Base-by-base conservation (phyloP, 768 basidiomycete species). In the Phlegmacium glaucopus region DNA sequence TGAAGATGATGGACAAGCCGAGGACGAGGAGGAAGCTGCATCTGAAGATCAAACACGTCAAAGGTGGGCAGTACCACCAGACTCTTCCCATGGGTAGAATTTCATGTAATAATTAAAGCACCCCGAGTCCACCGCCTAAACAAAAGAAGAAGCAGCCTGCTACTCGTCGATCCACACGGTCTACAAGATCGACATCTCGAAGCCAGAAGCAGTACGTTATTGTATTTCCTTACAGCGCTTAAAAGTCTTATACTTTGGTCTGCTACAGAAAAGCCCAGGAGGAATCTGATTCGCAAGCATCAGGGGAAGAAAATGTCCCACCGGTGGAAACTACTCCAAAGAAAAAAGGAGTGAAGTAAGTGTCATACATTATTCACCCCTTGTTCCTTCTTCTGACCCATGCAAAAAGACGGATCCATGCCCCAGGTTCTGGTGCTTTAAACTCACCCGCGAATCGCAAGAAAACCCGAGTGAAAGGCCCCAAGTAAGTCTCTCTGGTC, bases 321-420 rank as follows among this genome's bases (percentile, higher is more conserved):
- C 55, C 63, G 34, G 53, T 52, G 27, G 45, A 52, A 36, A 49
- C 32, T 22, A 66, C 66, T 2, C 67, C 66, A 7, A 66, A 62
- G 53, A 56, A 48, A 30, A 63, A 62, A 47, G 64, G 66, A 29
- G 51, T 60, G 7, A 69, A 68, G 66, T 69, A 34, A 48, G 61
- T 54, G 22, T 22, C 18, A 9, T 11, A 16, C 9, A 9, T 35
- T 40, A 3, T 30, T 30, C 10, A 12, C 6, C 17, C 13, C 7
- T 11, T 25, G 9, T 18, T n/a, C n/a, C 18, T 6, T 16, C n/a
- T 35, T n/a, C 10, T 36, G 25, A n/a, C 28, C 39, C n/a, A 26
- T 27, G 6, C 15, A 9, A 39, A 18, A 37, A 68, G 66, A 39
- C 53, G 66, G 41, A 47, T 54, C 15, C 54, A 60, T 47, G 54